Conservation (phyloP, 2,329 filamentous ascomycete genomes). For the Nakataea oryzae region DNA sequence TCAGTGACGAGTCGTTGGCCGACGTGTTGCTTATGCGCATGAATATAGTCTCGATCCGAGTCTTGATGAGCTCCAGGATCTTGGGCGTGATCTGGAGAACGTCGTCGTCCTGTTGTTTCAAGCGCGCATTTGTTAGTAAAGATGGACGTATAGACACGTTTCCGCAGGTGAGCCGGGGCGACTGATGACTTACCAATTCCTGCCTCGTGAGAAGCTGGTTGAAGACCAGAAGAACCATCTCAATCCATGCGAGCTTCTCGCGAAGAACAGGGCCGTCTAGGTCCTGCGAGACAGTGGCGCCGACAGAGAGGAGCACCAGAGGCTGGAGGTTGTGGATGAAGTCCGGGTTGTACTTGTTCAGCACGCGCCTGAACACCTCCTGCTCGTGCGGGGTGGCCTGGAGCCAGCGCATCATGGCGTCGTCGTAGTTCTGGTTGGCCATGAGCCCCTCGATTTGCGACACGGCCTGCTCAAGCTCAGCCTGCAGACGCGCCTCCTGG, state of each 20-base stretch:
- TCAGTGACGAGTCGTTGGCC: conserved; percentile 36
- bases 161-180: neutral
- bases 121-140: neutral
- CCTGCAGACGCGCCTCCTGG: conserved; percentile 34
- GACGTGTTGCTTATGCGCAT: conserved; percentile 36
- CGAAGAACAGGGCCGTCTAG: conserved; percentile 41
- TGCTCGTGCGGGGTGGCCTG: conserved; percentile 49
- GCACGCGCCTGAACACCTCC: conserved; percentile 49
- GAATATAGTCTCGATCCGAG: conserved; percentile 41
- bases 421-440: conserved; percentile 48
- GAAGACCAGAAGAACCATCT: conserved; percentile 46
- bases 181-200: conserved; percentile 33
- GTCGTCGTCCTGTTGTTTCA: conserved; percentile 39
- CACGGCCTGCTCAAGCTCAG: conserved; percentile 45
- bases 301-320: conserved; percentile 52
- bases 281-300: conserved; percentile 51
- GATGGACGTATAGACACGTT: neutral
- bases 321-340: conserved; percentile 48
- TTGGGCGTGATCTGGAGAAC: conserved; percentile 44
- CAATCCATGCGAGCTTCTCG: conserved; percentile 49
- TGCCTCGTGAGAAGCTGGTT: conserved; percentile 28
- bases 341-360: conserved; percentile 37
- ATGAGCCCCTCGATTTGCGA: conserved; percentile 53
- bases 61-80: conserved; percentile 43
- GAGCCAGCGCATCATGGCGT: conserved; percentile 56